These are phyloP conservation scores for Urostyla sp. DNA, from an alignment of 73 alveolate species.

Conservation along the genomic window DNA sequence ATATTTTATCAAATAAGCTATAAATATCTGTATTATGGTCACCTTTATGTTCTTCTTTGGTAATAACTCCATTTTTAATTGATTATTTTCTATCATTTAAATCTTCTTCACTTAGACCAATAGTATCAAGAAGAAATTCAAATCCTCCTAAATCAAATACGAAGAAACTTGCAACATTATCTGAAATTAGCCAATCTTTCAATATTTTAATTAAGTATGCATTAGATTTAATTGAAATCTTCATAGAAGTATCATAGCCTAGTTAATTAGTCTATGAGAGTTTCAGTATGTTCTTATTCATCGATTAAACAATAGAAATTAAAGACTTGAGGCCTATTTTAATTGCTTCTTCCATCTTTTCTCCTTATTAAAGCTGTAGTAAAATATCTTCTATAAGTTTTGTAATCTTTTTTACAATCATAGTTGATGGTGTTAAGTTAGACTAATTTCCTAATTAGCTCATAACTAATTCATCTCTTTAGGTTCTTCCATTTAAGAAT, in stretches of 20 bases:
- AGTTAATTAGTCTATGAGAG: background rate
- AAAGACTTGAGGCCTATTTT: constrained; percentile 28
- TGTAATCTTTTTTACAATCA: constrained; percentile 19
- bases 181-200: constrained; percentile 37
- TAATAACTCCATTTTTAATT: no score
- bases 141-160: constrained; percentile 60
- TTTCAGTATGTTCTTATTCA: constrained; percentile 15
- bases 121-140: constrained; percentile 49
- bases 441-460: constrained; percentile 20
- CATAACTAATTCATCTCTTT: background rate
- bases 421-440: constrained; percentile 42
- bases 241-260: constrained; percentile 33
- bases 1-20: no score
- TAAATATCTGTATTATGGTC: no score
- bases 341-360: constrained; percentile 10
- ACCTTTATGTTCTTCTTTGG: no score
- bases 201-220: constrained; percentile 15
- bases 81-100: background rate
- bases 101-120: constrained; percentile 34
- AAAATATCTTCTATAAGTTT: constrained; percentile 27
- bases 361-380: background rate
- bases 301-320: background rate
- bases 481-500: constrained; percentile 35
- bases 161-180: constrained; percentile 17
- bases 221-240: constrained; percentile 14